These are phyloP conservation scores for Clavispora fructus DNA, from an alignment of 805 yeast species.

Conservation along the genomic window DNA sequence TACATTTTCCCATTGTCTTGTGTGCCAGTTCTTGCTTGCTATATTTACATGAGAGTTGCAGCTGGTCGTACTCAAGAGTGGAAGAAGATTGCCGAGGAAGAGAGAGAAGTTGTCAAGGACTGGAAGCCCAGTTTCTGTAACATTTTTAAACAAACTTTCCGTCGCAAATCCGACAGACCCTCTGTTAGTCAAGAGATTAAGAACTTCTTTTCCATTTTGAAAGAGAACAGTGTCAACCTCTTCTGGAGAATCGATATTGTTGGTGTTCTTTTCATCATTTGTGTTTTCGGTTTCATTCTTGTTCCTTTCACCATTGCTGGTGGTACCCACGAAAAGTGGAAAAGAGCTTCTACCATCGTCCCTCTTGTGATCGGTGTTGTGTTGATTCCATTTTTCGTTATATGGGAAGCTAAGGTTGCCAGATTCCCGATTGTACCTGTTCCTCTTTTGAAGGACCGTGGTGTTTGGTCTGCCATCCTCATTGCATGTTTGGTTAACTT, in stretches of 20 bases:
- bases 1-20: constrained; percentile 63
- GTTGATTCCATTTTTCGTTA: constrained; percentile 51
- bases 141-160: neutral
- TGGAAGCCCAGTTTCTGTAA: constrained; percentile 1
- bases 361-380: constrained; percentile 66
- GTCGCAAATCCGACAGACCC: neutral
- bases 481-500: constrained; percentile 56
- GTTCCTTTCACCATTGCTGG: constrained; percentile 77
- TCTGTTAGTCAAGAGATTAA: neutral
- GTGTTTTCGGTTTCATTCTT: constrained; percentile 57
- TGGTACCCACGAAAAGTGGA: constrained; percentile 49
- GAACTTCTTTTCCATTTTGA: constrained; percentile 9
- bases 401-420: constrained; percentile 56
- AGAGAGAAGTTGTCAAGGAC: constrained; percentile 23
- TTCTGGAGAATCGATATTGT: constrained; percentile 65
- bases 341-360: constrained; percentile 54
- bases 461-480: constrained; percentile 65
- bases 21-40: constrained; percentile 52
- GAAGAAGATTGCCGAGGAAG: constrained; percentile 35
- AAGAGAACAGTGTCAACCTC: constrained; percentile 20
- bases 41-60: constrained; percentile 49
- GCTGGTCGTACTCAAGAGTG: constrained; percentile 54
- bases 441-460: constrained; percentile 57
- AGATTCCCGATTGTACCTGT: constrained; percentile 61
- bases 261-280: constrained; percentile 54